A percentile compares a stretch with the other conserved stretches of the same genome.
Conservation (phyloP, 2,329 filamentous ascomycete genomes). For the Cercospora zeina region DNA sequence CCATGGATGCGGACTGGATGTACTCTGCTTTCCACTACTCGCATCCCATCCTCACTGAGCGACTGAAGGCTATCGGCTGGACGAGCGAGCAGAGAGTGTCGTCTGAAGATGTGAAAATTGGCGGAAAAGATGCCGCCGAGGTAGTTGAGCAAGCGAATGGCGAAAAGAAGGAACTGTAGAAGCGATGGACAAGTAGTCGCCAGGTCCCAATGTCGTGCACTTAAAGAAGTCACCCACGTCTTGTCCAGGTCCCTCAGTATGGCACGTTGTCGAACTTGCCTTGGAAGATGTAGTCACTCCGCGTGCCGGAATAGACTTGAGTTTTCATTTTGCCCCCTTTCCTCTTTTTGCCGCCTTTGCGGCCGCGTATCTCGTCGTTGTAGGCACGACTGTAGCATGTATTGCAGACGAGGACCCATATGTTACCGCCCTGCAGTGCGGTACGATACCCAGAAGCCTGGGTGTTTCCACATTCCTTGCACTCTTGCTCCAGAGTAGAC, state of each 20-base stretch:
- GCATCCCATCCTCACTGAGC: constrained; percentile 91
- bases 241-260: background rate
- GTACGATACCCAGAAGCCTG: background rate
- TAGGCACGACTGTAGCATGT: background rate
- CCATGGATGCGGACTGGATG: constrained; percentile 98
- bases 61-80: constrained; percentile 88
- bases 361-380: background rate
- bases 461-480: background rate
- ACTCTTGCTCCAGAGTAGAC: background rate
- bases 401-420: background rate
- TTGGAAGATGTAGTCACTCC: background rate
- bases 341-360: background rate
- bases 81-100: constrained; percentile 62
- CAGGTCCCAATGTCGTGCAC: background rate
- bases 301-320: background rate
- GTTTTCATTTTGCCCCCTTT: too few relatives aligned
- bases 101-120: constrained; percentile 44
- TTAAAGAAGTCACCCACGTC: background rate
- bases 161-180: constrained; percentile 20
- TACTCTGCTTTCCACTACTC: constrained; percentile 99
- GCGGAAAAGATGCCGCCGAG: constrained; percentile 15
- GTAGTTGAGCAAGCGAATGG: constrained; percentile 8
- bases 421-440: background rate
- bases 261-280: background rate
- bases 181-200: background rate